Base-by-base conservation (phyloP, 371 early-diverging fungal species). In the Apophysomyces elegans region DNA sequence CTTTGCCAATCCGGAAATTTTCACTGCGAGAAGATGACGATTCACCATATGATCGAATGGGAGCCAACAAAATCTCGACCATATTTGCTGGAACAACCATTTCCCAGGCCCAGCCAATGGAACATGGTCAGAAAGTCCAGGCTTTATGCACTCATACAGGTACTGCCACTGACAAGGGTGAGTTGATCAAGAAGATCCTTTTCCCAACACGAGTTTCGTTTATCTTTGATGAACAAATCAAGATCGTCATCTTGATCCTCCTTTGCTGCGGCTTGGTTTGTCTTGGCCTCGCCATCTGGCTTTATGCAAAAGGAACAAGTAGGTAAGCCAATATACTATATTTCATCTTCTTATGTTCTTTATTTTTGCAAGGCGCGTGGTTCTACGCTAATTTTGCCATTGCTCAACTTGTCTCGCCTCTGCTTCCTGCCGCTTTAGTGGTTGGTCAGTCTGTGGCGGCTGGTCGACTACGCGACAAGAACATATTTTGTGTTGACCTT, bases 1-100 rank as follows among this genome's bases (percentile, higher is more conserved):
- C 91, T 8, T 84, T 93, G 66, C 96, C 96, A 1, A 87, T 96
- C 39, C 88, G 91, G 62, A 96, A 95, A 73, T 86, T 87, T 64
- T 74, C 91, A 13, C 71, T 90, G 21, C 76, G 79, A 44, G 66
- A 68, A 61, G 89, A 90, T 39, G 67, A 74, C 36, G 69, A 69
- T 45, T 45, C 69, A 0, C 71, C 66, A 43, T 75, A 72, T 46
- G 76, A 75, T n/a, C 65, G 74, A 26, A 63, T 66, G 26, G 79
- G 68, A 50, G 50, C 75, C 9, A 69, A 74, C 65, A 90, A 88
- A 63, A 65, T 70, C 18, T 77, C 86, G 66, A 80, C 87, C 21
- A 69, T 91, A 6, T 87, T 84, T 70, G 87, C 89, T 12, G 92
- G 92, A 37, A 86, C 86, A 35, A 72, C 73, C 39, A 79, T 89